Conservation (phyloP, 495 filamentous ascomycete species). For the Penicillium macrosclerotiorum region DNA sequence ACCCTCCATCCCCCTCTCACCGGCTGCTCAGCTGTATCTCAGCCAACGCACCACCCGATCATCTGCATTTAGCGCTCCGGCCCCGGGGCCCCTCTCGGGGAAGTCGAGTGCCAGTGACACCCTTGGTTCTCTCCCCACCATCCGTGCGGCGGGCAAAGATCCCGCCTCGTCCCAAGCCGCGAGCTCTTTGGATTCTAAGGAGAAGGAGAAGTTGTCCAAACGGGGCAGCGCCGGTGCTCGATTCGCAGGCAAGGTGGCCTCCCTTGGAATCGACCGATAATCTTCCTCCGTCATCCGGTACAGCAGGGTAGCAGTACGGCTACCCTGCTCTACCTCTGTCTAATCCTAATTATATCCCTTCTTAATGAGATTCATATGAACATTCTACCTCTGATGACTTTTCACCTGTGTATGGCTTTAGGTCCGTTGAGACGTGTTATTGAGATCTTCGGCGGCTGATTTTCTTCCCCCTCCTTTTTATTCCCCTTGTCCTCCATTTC, state of each 20-base stretch:
- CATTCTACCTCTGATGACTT: conserved; percentile 17
- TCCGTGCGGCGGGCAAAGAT: conserved; percentile 34
- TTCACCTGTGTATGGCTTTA: conserved; percentile 7
- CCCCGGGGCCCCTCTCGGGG: conserved; percentile 15
- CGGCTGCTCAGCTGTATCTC: conserved; percentile 76
- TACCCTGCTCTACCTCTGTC: too few species aligned
- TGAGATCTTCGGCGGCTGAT: conserved; percentile 1
- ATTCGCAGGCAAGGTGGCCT: conserved; percentile 49
- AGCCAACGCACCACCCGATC: conserved; percentile 67
- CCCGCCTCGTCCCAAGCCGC: conserved; percentile 20
- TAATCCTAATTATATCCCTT: conserved; percentile 24
- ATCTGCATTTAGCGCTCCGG: conserved; percentile 24
- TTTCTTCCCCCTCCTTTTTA: neutral
- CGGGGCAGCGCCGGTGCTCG: conserved; percentile 49
- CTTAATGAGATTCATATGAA: conserved; percentile 27
- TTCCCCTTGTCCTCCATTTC: neutral
- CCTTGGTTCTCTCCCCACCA: conserved; percentile 46
- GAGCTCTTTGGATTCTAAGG: conserved; percentile 35
- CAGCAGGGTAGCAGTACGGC: too few species aligned
- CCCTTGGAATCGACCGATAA: conserved; percentile 45
- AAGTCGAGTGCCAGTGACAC: conserved; percentile 35
- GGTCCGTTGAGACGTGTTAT: too few species aligned
- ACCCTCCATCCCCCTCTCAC: conserved; percentile 73
- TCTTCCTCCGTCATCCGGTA: too few species aligned
- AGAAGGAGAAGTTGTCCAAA: conserved; percentile 52